Evolutionary conservation across 768 basidiomycete genomes (phyloP).

Genomic region (Galerina marginata): DNA sequence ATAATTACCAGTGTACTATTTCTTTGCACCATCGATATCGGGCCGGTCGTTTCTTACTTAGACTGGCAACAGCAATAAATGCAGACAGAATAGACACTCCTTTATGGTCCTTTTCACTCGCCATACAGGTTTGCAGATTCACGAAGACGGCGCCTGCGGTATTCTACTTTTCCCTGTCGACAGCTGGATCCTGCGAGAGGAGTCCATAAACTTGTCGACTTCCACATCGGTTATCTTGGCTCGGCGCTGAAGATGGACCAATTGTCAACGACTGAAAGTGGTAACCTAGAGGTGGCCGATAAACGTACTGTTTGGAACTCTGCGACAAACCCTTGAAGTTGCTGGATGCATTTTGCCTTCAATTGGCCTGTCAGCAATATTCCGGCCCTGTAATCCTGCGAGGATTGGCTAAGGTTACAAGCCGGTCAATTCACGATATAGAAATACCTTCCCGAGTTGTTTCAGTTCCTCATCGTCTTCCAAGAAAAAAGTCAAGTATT

Average conservation of each 20-base stretch:
- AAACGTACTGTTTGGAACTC: slow-evolving; percentile 78
- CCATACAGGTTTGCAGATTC: background rate
- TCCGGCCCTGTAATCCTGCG: slow-evolving; percentile 91
- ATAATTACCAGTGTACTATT: no score
- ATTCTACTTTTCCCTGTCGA: slow-evolving; percentile 27
- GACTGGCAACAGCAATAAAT: no score
- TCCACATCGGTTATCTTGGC: slow-evolving; percentile 81
- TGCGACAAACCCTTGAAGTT: slow-evolving; percentile 82
- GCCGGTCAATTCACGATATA: background rate
- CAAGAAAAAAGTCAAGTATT: slow-evolving; percentile 94
- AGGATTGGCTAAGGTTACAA: background rate
- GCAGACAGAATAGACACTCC: no score
- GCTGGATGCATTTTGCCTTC: slow-evolving; percentile 85
- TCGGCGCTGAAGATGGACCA: slow-evolving; percentile 59
- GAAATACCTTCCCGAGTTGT: slow-evolving; percentile 68
- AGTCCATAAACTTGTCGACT: slow-evolving; percentile 81
- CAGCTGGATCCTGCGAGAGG: slow-evolving; percentile 74
- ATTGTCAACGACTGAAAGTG: slow-evolving; percentile 7
- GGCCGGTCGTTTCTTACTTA: no score
- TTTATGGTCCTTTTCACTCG: background rate
- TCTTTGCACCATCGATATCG: no score
- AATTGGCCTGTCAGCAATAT: slow-evolving; percentile 87
- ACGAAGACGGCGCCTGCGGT: slow-evolving; percentile 18
- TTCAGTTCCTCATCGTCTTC: slow-evolving; percentile 92
- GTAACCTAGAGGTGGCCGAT: background rate